Evolutionary conservation across 257 asterid species (phyloP).

Genomic region (Rhazya stricta): DNA sequence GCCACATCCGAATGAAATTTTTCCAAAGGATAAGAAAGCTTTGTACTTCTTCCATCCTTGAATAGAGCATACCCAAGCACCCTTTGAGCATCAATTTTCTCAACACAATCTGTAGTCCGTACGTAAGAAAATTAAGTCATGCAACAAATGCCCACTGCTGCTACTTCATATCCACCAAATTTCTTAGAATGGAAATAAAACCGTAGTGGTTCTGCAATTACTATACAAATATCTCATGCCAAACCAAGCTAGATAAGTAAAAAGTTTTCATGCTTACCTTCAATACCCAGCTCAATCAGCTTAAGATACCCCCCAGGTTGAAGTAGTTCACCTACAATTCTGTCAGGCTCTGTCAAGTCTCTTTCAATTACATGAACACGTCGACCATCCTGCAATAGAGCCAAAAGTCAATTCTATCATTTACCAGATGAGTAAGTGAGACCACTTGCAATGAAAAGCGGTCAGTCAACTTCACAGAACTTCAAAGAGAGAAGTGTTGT

Average conservation of each 20-base stretch:
- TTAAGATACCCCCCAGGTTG: conserved; percentile 50
- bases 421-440: neutral
- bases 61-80: conserved; percentile 52
- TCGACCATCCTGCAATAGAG: conserved; percentile 35
- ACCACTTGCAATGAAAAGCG: neutral
- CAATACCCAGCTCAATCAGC: conserved; percentile 38
- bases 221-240: neutral
- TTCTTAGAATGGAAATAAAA: neutral
- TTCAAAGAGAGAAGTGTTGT: neutral
- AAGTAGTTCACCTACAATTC: conserved; percentile 43
- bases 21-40: conserved; percentile 41
- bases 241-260: neutral
- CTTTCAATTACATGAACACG: conserved; percentile 43
- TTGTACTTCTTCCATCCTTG: conserved; percentile 44
- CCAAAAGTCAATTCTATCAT: too few relatives aligned
- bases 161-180: neutral
- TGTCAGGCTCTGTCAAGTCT: conserved; percentile 37
- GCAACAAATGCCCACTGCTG: neutral
- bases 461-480: neutral
- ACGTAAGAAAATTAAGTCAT: neutral
- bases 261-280: conserved; percentile 18
- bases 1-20: conserved; percentile 37
- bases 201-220: neutral
- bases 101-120: conserved; percentile 41
- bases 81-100: conserved; percentile 49